Conservation (phyloP, 2,329 filamentous ascomycete genomes). For the Aspergillus aculeatus region DNA sequence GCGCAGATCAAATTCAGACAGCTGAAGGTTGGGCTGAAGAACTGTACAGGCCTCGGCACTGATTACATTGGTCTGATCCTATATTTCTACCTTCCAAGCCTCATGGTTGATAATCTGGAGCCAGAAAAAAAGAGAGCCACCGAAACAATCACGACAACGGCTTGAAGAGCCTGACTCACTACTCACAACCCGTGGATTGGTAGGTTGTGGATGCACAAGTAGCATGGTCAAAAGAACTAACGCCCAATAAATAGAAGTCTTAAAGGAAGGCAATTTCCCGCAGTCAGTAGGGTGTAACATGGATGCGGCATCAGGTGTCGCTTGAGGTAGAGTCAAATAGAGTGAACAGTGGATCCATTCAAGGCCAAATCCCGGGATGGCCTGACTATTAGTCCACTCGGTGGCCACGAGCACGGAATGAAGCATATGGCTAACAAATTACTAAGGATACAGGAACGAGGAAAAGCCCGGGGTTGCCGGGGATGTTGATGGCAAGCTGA, state of each 20-base stretch:
- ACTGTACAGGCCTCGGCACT: neutral
- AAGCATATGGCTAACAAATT: neutral
- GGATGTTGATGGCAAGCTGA: neutral
- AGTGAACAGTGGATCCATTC: neutral
- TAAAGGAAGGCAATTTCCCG: neutral
- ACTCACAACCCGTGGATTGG: neutral
- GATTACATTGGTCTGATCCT: neutral
- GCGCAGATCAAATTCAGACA: neutral
- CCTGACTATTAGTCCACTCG: neutral
- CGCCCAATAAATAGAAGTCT: neutral
- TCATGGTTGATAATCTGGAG: neutral
- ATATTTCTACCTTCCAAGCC: neutral
- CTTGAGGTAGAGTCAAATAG: neutral
- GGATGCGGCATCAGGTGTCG: neutral
- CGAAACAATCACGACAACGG: neutral
- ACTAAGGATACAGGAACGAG: neutral
- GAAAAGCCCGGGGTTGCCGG: neutral
- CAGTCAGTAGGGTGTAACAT: neutral
- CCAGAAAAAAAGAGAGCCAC: neutral
- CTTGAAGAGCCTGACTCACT: neutral
- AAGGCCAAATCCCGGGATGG: neutral
- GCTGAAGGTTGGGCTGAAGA: neutral
- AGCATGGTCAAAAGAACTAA: neutral
- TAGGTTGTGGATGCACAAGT: neutral
- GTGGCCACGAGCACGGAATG: neutral